Conservation (phyloP, 2,329 filamentous ascomycete species). For the Pseudocercospora vitis region DNA sequence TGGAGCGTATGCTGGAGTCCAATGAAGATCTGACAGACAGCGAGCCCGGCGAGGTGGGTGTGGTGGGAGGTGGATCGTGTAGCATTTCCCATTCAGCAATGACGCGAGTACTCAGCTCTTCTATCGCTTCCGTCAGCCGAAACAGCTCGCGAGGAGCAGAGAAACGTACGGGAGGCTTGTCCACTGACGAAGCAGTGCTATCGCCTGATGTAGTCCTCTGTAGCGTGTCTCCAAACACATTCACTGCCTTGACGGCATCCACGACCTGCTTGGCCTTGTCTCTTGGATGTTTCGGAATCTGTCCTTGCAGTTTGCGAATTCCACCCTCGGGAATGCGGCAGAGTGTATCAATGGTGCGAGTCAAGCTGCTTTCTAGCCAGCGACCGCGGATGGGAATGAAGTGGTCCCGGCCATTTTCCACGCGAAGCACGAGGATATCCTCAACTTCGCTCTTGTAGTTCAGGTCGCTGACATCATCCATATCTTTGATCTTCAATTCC, state of each 20-base stretch:
- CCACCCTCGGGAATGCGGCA: constrained; percentile 76
- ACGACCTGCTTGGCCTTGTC: constrained; percentile 20
- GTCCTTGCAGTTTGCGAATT: constrained; percentile 68
- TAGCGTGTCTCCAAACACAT: constrained; percentile 14
- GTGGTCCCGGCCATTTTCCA: constrained; percentile 81
- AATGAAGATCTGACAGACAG: constrained; percentile 7
- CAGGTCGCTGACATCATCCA: constrained; percentile 65
- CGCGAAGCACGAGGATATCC: constrained; percentile 82
- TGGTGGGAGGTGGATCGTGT: constrained; percentile 34
- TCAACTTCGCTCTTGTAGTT: constrained; percentile 70
- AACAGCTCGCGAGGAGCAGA: constrained; percentile 89
- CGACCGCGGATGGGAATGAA: constrained; percentile 78
- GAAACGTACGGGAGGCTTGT: constrained; percentile 59
- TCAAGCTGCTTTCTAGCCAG: constrained; percentile 82
- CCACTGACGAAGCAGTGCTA: constrained; percentile 16
- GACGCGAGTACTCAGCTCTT: constrained; percentile 58
- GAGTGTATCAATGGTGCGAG: constrained; percentile 82
- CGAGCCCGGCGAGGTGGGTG: constrained; percentile 29
- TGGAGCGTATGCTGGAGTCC: constrained; percentile 1
- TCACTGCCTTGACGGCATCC: constrained; percentile 20
- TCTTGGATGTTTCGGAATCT: constrained; percentile 45
- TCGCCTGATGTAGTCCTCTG: constrained; percentile 10
- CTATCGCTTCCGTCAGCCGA: constrained; percentile 78
- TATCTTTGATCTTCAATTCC: constrained; percentile 63
- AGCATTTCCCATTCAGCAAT: constrained; percentile 65